Base-by-base conservation (phyloP, 163 green algal genomes). In the Scenedesmus sp. region DNA sequence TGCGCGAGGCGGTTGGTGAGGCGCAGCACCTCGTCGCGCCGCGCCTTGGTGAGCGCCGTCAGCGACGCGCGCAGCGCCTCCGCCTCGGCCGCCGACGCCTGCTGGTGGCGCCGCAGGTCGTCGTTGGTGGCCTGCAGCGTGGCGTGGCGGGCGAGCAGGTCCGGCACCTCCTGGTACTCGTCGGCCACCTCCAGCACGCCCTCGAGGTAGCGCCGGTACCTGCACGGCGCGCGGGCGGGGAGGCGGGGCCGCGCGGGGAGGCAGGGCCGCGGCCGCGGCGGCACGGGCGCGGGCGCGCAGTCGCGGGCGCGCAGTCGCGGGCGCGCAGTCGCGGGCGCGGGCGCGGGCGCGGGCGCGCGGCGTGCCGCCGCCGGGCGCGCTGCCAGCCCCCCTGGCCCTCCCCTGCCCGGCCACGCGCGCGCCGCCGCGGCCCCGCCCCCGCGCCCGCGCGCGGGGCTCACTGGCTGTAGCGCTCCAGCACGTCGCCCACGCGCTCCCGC, bases 181-280 rank as follows among this genome's bases (percentile, higher is more conserved):
- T 96, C 91, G 6, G 87, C 87, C 22, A 83, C 85, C 77, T 98
- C 93, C n/a, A 97, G 82, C 29, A 98, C 93, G 17, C 64, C 81
- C 84, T 97, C 92, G 54, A 97, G 70, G 80, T 94, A 98, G 44
- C 90, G 86, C 74, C 96, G 90, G 71, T 93, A 94, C 73, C 90
- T 96, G 83, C 2, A 70, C 1, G n/a, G n/a, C n/a, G n/a, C n/a
- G n/a, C n/a, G n/a, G n/a, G n/a, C n/a, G n/a, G n/a, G n/a, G n/a
- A n/a, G n/a, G 62, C 10, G 51, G 15, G 7, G 39, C 39, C 36
- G 51, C 17, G 33, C 5, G 39, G 7, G 39, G 7, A 47, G 6
- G 39, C 39, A 47, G 7, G 10, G 39, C 39, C 39, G 7, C n/a
- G n/a, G n/a, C n/a, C n/a, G n/a, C n/a, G n/a, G n/a, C n/a, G n/a